Evolutionary conservation across 1,284 basidiomycete species (phyloP).

Genomic region (Fistulina hepatica): DNA sequence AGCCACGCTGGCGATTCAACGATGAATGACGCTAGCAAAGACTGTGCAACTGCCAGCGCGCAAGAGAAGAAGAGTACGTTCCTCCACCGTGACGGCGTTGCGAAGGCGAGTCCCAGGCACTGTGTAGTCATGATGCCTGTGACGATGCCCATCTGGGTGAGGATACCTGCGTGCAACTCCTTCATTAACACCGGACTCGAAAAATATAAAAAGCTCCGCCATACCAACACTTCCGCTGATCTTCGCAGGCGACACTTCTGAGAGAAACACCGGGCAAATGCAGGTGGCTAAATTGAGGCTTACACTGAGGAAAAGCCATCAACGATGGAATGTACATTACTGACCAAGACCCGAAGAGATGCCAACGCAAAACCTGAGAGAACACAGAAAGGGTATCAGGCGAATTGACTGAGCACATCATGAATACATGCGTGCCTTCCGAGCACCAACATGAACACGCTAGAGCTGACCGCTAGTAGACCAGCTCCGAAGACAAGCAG

Average conservation of each 20-base stretch:
- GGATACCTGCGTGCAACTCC: conserved; percentile 43
- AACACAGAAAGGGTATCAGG: conserved; percentile 2
- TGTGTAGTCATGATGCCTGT: conserved; percentile 77
- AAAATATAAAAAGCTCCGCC: conserved; percentile 17
- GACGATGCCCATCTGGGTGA: conserved; percentile 84
- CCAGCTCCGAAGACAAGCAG: conserved; percentile 50
- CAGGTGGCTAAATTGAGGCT: conserved; percentile 37
- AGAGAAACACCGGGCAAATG: conserved; percentile 77
- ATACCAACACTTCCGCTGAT: conserved; percentile 66
- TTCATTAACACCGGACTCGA: neutral
- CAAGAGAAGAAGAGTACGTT: conserved; percentile 60
- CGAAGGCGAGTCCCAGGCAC: conserved; percentile 48
- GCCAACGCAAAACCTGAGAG: conserved; percentile 61
- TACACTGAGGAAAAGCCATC: neutral
- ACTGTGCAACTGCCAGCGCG: conserved; percentile 47
- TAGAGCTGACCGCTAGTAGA: conserved; percentile 54
- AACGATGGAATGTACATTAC: neutral
- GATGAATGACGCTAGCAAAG: conserved; percentile 39
- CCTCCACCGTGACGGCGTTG: conserved; percentile 63
- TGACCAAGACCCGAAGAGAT: conserved; percentile 68
- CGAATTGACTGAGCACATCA: neutral
- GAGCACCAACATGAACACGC: conserved; percentile 45
- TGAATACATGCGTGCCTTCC: too few species aligned
- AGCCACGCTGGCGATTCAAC: conserved; percentile 66
- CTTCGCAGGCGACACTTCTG: conserved; percentile 66